Evolutionary conservation across 2,329 filamentous ascomycete species (phyloP).

Genomic region (Colletotrichum eleusines): DNA sequence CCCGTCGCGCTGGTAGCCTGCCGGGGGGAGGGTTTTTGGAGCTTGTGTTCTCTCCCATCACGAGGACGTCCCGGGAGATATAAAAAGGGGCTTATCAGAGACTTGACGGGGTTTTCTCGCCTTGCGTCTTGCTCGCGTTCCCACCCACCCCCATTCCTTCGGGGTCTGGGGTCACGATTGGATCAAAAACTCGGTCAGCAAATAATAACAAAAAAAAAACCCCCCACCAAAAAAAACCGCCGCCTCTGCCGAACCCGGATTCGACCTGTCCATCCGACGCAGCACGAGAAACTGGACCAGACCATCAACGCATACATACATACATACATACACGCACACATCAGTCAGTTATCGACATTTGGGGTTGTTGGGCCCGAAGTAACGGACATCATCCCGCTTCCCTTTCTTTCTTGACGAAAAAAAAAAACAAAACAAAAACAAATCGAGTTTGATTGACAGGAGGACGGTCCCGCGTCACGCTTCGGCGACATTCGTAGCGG

Average conservation of each 20-base stretch:
- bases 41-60: conserved; percentile 21
- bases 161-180: background rate
- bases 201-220: background rate
- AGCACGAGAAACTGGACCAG: background rate
- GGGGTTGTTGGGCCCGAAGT: background rate
- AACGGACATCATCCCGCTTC: background rate
- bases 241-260: conserved; percentile 7
- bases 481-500: no score
- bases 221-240: no score
- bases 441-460: no score
- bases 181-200: background rate
- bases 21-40: background rate
- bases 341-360: background rate
- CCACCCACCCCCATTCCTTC: no score
- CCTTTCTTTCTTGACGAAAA: no score
- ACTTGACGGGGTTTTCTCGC: background rate
- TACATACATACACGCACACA: no score
- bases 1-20: background rate
- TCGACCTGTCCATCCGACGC: conserved; percentile 1
- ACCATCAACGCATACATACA: no score
- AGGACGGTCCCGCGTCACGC: no score
- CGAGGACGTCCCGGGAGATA: conserved; percentile 16
- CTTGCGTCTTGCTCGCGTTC: background rate
- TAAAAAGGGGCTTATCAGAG: conserved; percentile 6
- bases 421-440: no score